These are phyloP conservation scores for Lophiotrema nucula DNA, from an alignment of 495 filamentous ascomycete species.

Conservation along the genomic window DNA sequence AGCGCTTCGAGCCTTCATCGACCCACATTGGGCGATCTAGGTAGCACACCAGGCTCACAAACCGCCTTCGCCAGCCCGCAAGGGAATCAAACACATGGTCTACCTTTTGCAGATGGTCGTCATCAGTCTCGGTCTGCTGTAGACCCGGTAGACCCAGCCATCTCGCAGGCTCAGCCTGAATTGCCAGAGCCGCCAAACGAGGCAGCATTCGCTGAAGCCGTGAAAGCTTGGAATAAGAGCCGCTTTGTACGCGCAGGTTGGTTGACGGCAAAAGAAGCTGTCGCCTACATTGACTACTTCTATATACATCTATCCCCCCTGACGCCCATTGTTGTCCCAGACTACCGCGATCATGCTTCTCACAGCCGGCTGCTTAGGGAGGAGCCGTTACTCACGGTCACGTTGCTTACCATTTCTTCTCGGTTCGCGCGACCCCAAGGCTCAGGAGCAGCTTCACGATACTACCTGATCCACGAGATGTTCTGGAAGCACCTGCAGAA, in stretches of 20 bases:
- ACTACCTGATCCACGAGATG: constrained; percentile 88
- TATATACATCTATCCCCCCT: constrained; percentile 85
- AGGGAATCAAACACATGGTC: constrained; percentile 16
- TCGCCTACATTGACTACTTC: constrained; percentile 92
- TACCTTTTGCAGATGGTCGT: constrained; percentile 1
- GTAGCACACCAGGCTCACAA: constrained; percentile 32
- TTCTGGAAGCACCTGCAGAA: constrained; percentile 93
- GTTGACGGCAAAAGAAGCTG: constrained; percentile 90
- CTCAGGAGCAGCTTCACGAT: constrained; percentile 78
- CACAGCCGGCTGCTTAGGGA: constrained; percentile 78
- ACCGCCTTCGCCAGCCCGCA: constrained; percentile 37
- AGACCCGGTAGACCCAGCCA: constrained; percentile 25
- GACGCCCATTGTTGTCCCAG: constrained; percentile 85
- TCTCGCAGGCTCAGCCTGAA: constrained; percentile 9
- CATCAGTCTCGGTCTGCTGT: constrained; percentile 10
- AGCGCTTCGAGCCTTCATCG: constrained; percentile 33
- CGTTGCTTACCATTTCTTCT: constrained; percentile 85
- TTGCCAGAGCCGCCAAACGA: constrained; percentile 30
- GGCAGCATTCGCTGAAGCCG: constrained; percentile 56
- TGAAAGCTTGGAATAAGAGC: constrained; percentile 84
- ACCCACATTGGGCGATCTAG: constrained; percentile 13
- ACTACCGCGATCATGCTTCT: constrained; percentile 69
- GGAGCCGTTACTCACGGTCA: constrained; percentile 88
- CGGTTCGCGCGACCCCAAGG: constrained; percentile 75
- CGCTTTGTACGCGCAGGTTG: constrained; percentile 93